Evolutionary conservation across 169 alveolate species (phyloP).

Genomic region (Pseudocohnilembus persalinus): DNA sequence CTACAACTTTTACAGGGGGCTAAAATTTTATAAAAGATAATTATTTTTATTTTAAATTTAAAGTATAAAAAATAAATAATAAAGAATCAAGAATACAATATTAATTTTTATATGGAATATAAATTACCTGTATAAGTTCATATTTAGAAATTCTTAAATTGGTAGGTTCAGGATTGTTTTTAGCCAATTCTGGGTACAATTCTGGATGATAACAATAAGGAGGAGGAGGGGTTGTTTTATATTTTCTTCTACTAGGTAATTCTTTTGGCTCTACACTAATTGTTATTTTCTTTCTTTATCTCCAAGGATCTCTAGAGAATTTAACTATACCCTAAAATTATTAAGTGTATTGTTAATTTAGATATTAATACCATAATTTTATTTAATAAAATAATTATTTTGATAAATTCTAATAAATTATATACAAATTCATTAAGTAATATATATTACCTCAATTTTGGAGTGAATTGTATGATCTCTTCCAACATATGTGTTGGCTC

Average conservation of each 20-base stretch:
- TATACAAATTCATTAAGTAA: neutral
- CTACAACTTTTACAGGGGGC: constrained; percentile 1
- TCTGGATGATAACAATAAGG: constrained; percentile 74
- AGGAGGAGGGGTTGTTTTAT: constrained; percentile 58
- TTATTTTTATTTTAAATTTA: neutral
- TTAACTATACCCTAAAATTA: constrained; percentile 50
- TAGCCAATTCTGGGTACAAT: constrained; percentile 64
- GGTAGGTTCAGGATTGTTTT: constrained; percentile 52
- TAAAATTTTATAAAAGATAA: neutral
- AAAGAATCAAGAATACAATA: no score
- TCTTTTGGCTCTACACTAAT: constrained; percentile 61
- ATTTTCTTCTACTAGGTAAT: constrained; percentile 38
- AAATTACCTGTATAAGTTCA: neutral
- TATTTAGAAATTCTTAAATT: neutral
- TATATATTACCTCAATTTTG: constrained; percentile 48
- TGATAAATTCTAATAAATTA: neutral
- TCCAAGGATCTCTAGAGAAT: constrained; percentile 48
- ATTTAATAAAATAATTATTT: neutral
- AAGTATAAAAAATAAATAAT: no score
- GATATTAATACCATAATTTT: neutral
- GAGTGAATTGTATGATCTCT: constrained; percentile 71
- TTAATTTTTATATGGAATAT: neutral
- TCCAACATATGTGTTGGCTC: constrained; percentile 54
- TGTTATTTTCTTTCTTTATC: constrained; percentile 32
- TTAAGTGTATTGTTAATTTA: neutral